Evolutionary conservation across 2,329 filamentous ascomycete species (phyloP).

Genomic region (Ceratocystis cubensis): DNA sequence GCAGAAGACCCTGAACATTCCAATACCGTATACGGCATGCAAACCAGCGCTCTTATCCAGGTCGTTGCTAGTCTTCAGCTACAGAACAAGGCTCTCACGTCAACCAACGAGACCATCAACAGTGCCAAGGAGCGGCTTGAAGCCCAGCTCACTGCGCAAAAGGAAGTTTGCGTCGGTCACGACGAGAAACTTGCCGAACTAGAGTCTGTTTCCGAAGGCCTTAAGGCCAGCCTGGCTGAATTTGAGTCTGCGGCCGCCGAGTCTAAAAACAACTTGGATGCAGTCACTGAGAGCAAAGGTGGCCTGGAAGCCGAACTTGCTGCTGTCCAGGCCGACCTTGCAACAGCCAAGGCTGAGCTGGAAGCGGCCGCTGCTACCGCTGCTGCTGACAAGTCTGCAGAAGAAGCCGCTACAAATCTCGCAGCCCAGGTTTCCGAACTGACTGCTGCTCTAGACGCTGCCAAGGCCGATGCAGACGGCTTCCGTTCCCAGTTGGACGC

Average conservation of each 20-base stretch:
- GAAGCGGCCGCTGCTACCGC: slow-evolving; percentile 3
- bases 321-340: slow-evolving; percentile 5
- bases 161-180: slow-evolving; percentile 5
- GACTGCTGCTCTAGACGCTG: slow-evolving; percentile 2
- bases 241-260: slow-evolving; percentile 5
- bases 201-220: slow-evolving; percentile 3
- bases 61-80: slow-evolving; percentile 16
- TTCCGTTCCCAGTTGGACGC: slow-evolving; percentile 13
- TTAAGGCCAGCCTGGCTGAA: slow-evolving; percentile 5
- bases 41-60: slow-evolving; percentile 12
- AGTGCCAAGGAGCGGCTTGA: slow-evolving; percentile 4
- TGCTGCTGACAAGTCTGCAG: background rate
- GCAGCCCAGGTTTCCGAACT: slow-evolving; percentile 14
- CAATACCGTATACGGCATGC: slow-evolving; percentile 17
- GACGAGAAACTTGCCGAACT: slow-evolving; percentile 17
- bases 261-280: slow-evolving; percentile 1
- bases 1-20: slow-evolving; percentile 16
- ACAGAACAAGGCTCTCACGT: slow-evolving; percentile 15
- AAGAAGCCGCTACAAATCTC: background rate
- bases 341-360: slow-evolving; percentile 6
- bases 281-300: background rate
- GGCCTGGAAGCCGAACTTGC: slow-evolving; percentile 15
- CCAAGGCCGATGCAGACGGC: slow-evolving; percentile 13
- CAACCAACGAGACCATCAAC: slow-evolving; percentile 8
- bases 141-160: slow-evolving; percentile 8